Base-by-base conservation (phyloP, 257 asterid genomes). In the Osmanthus fragrans region DNA sequence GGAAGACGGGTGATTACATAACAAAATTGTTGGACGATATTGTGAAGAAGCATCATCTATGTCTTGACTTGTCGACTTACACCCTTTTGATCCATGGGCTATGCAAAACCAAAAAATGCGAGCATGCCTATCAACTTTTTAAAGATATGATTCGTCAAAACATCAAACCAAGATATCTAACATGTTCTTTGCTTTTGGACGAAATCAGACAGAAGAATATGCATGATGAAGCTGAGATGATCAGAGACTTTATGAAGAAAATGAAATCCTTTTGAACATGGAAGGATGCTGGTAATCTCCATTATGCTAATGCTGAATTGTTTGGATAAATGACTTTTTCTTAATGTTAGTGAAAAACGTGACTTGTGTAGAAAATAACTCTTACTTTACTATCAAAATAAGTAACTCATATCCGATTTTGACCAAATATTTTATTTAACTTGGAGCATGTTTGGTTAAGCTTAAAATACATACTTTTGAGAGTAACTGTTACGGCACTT, bases 71-170 rank as follows among this genome's bases (percentile, higher is more conserved):
- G 82, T 89, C 96, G 18, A 86, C 96, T 40, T 93, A 88, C 79
- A 77, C 94, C 16, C 96, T 95, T 84, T 80, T 95, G 85, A 93
- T 91, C 37, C 97, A 91, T 71, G 98, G 97, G 33, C 82, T 95
- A 16, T 90, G 99, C 88, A 85, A 88, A 80, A 89, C 83, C 32
- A 84, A 85, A 72, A 83, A 88, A 76, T 84, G 88, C 25, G 90
- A 89, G 79, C 69, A 73, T 80, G 97, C 98, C 0, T 93, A 90
- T 83, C 71, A 77, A 77, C 80, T 91, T 16, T 93, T 90, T 78
- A 47, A 74, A 80, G 90, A 86, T 74, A 93, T 93, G 99, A 72
- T 89, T 36, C 82, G 80, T 73, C 91, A 89, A 76, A 91, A 81
- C 76, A 82, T 93, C 72, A 85, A 83, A 73, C 98, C 99, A n/a